Evolutionary conservation across 192 early-diverging fungal species (phyloP).

Genomic region (Podila epigama): DNA sequence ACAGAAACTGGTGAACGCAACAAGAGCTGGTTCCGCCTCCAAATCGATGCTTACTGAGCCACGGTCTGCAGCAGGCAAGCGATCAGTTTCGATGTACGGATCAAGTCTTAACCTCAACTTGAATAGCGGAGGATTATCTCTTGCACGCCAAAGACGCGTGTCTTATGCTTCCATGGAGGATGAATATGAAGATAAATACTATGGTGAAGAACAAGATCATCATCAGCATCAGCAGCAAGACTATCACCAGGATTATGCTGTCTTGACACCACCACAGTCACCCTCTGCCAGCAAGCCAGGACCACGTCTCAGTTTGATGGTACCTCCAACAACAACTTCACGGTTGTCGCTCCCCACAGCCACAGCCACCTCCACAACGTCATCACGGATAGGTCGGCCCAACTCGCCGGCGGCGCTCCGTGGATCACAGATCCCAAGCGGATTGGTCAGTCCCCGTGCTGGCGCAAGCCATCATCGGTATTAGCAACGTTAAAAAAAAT

Average conservation of each 20-base stretch:
- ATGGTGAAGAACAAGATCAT: background rate
- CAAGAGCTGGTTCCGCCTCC: slow-evolving; percentile 8
- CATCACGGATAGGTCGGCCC: background rate
- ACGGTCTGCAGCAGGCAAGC: background rate
- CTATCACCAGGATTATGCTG: slow-evolving; percentile 9
- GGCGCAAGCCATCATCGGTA: background rate
- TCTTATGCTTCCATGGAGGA: too few relatives aligned
- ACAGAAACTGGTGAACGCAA: slow-evolving; percentile 17
- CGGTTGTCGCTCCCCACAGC: slow-evolving; percentile 16
- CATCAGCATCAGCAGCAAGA: slow-evolving; percentile 3
- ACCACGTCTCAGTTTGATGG: background rate
- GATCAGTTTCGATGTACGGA: slow-evolving; percentile 37
- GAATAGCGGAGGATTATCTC: background rate
- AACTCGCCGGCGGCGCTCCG: slow-evolving; percentile 7
- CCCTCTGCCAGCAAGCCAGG: slow-evolving; percentile 15
- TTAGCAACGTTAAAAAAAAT: background rate
- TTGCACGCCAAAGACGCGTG: too few relatives aligned
- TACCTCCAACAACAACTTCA: slow-evolving; percentile 4
- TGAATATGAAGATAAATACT: background rate
- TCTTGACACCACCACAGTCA: slow-evolving; percentile 37
- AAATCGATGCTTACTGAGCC: background rate
- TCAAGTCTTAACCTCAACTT: background rate
- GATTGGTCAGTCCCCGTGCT: background rate
- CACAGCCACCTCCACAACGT: too few relatives aligned
- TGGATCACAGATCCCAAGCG: background rate